A percentile compares a stretch with the other conserved stretches of the same genome.
phyloP scores from a whole-genome alignment of 208 protist genomes.

The Trichomonas gallinae region DNA sequence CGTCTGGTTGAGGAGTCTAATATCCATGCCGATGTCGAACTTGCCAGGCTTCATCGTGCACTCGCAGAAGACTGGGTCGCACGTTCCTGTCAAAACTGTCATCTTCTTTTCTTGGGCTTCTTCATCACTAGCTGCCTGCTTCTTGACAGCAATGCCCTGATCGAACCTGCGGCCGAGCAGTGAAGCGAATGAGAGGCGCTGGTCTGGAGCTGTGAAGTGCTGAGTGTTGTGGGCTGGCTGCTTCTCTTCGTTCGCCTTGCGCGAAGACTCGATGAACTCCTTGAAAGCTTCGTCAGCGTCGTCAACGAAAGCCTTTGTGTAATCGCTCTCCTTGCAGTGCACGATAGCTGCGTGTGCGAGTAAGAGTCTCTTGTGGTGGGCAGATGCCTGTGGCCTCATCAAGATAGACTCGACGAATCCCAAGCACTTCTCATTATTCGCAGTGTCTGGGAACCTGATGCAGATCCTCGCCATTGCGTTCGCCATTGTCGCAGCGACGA shows the following conservation, averaged over 20 bases:
- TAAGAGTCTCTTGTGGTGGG: not conserved
- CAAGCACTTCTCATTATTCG: not conserved
- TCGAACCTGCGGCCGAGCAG: not conserved
- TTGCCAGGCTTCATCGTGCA: not conserved
- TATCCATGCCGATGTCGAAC: not conserved
- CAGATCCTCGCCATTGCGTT: not conserved
- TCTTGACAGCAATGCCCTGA: not conserved
- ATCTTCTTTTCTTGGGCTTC: not conserved
- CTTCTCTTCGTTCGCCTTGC: not conserved
- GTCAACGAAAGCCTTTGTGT: not conserved
- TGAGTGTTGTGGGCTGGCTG: not conserved
- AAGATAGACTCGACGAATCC: not conserved
- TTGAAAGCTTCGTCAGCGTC: not conserved
- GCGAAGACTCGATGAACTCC: too few relatives aligned
- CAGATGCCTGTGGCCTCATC: not conserved
- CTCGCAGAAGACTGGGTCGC: not conserved
- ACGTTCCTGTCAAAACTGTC: not conserved
- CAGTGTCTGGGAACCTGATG: not conserved
- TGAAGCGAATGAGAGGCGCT: not conserved
- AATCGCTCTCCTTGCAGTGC: not conserved
- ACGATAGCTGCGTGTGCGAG: not conserved
- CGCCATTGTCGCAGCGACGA: not conserved
- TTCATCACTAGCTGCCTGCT: not conserved
- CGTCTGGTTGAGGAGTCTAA: not conserved
- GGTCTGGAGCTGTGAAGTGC: not conserved